Base-by-base conservation (phyloP, 177 flowering plant species). In the Vitis hybrid region DNA sequence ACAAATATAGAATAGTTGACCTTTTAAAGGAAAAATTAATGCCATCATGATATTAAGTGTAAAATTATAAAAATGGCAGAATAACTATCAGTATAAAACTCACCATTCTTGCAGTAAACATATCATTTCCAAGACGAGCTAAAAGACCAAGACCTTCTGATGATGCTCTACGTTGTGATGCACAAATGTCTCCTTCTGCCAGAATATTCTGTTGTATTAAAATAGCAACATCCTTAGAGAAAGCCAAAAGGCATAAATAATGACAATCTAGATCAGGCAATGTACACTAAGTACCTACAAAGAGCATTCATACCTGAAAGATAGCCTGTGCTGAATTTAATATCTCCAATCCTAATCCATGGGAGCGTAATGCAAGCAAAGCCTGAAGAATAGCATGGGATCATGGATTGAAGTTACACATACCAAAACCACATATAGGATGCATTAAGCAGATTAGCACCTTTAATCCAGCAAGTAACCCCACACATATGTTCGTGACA, bases 51-150 rank as follows among this genome's bases (percentile, higher is more conserved):
- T 24, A 24, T 24, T 24, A 24, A 24, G 24, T 52, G 12, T 15
- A n/a, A 11, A 11, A 64, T 40, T 32, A 62, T 24, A 10, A 56
- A 16, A 18, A 5, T 19, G 24, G 32, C 32, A 54, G 50, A 60
- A 11, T 62, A 35, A 67, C 11, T 61, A 75, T 35, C 19, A 60
- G 40, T n/a, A 11, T 40, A 52, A 24, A 74, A 85, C 90, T 76
- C 14, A 93, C 99, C 97, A 93, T 84, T 83, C 91, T 86, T 67
- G 97, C 98, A 4, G 98, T 88, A 75, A 84, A 95, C 21, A 81
- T 65, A 79, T 95, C 99, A 81, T 87, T 90, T 68, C 98, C 98
- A 56, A 95, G 88, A 64, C 98, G 94, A 80, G 97, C 94, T 79
- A 95, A 65, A 35, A 93, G 82, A 70, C 99, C 99, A 82, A 95